Evolutionary conservation across 306 rosid species (phyloP).

Genomic region (Glycine soja): DNA sequence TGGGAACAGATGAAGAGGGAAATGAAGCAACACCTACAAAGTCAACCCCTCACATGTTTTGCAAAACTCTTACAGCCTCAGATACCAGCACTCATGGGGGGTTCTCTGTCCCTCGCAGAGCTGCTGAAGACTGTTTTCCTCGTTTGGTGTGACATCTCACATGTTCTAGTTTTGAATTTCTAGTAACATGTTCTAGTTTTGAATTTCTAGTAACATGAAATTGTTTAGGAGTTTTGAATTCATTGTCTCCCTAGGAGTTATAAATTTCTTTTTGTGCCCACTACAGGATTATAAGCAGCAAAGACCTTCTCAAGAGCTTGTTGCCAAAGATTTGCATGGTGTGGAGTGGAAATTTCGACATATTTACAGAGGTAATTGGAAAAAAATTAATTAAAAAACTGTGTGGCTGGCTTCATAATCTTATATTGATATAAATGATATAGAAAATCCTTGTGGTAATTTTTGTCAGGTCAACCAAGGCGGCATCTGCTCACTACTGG

Average conservation of each 20-base stretch:
- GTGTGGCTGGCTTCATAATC: slow-evolving; percentile 41
- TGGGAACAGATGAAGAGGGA: slow-evolving; percentile 50
- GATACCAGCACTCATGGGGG: slow-evolving; percentile 99
- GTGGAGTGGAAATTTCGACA: slow-evolving; percentile 94
- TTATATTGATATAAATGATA: slow-evolving; percentile 38
- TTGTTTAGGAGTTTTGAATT: slow-evolving; percentile 16
- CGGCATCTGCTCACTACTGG: slow-evolving; percentile 97
- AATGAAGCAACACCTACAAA: slow-evolving; percentile 78
- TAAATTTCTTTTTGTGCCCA: slow-evolving; percentile 5
- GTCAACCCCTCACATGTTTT: slow-evolving; percentile 96
- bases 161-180: slow-evolving; percentile 21
- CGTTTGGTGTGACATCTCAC: slow-evolving; percentile 69
- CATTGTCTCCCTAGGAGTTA: background rate
- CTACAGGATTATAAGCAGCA: slow-evolving; percentile 89
- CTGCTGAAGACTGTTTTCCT: slow-evolving; percentile 98
- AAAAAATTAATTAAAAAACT: background rate
- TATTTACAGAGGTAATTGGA: slow-evolving; percentile 79
- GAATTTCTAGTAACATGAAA: background rate
- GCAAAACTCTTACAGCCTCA: slow-evolving; percentile 97
- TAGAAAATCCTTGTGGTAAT: slow-evolving; percentile 30
- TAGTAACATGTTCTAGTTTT: slow-evolving; percentile 29
- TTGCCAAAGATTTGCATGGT: slow-evolving; percentile 93
- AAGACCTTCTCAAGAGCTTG: slow-evolving; percentile 97
- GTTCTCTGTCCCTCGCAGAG: slow-evolving; percentile 96
- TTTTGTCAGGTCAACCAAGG: slow-evolving; percentile 96